Evolutionary conservation across 1,284 basidiomycete species (phyloP).

Genomic region (Ceratobasidium sp.): DNA sequence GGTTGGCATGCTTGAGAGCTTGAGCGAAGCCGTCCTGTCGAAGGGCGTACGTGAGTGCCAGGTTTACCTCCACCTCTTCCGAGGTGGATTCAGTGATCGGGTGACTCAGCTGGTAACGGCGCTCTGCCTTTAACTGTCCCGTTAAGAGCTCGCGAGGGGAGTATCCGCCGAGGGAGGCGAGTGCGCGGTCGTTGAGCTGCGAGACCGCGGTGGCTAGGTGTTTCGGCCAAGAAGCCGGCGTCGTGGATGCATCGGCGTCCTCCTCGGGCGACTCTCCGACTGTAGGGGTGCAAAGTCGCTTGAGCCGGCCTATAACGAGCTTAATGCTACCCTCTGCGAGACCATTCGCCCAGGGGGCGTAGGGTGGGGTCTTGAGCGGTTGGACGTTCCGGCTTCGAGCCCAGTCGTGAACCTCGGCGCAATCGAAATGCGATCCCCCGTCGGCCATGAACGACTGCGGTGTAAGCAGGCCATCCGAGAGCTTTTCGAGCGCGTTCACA

Average conservation of each 20-base stretch:
- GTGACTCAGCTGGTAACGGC: neutral
- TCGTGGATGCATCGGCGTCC: slow-evolving; percentile 5
- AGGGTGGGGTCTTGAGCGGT: slow-evolving; percentile 48
- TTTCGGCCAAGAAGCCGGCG: slow-evolving; percentile 37
- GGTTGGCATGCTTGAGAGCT: slow-evolving; percentile 27
- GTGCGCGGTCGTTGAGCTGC: slow-evolving; percentile 39
- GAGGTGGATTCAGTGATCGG: neutral
- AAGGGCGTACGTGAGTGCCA: slow-evolving; percentile 41
- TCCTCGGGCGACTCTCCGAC: slow-evolving; percentile 45
- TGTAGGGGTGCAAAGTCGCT: slow-evolving; percentile 49
- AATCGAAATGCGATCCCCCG: slow-evolving; percentile 53
- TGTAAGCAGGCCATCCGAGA: neutral
- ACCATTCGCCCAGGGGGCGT: slow-evolving; percentile 55
- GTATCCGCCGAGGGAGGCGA: slow-evolving; percentile 35
- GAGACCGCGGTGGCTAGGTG: slow-evolving; percentile 38
- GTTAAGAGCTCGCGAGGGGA: slow-evolving; percentile 43
- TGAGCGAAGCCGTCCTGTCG: slow-evolving; percentile 23
- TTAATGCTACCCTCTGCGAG: slow-evolving; percentile 48
- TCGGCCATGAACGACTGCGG: slow-evolving; percentile 53
- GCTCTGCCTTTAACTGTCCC: slow-evolving; percentile 8
- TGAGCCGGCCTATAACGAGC: slow-evolving; percentile 47
- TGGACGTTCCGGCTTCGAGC: slow-evolving; percentile 44
- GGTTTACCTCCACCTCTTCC: slow-evolving; percentile 17
- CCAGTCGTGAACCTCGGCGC: slow-evolving; percentile 47
- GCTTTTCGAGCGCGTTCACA: neutral